Base-by-base conservation (phyloP, 345 rosid species). In the Euphorbia tirucalli region DNA sequence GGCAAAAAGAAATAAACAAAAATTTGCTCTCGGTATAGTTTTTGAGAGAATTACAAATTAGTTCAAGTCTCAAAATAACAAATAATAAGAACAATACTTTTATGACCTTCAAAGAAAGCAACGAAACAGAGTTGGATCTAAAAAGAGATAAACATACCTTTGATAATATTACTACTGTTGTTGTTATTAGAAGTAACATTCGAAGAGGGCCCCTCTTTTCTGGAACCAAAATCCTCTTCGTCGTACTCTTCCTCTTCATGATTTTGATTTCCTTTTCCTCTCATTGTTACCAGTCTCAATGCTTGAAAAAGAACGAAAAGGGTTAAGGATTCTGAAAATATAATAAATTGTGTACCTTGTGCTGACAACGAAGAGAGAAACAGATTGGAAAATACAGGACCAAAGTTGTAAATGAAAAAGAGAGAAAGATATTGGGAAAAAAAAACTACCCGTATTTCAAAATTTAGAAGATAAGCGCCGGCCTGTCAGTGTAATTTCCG, bases 201-300 rank as follows among this genome's bases (percentile, higher is more conserved):
- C 2, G 85, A 87, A 71, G 88, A 83, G 41, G 88, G 82, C 59
- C 87, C 89, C 52, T 87, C 89, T 28, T 82, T 90, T 73, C 84
- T 87, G 24, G 93, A 83, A 76, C 75, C 73, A 70, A 82, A 85
- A 5, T 91, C 98, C 0, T 88, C 97, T 54, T 90, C 97, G 22
- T 87, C 93, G 86, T 83, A 91, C 39, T 89, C 98, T 41, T 90
- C 97, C 56, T 84, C 96, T 59, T 87, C 96, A 54, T 64, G 78
- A 65, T 39, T 65, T 76, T 76, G 97, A 81, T 83, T 85, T 66
- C 80, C 86, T 68, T 89, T 87, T 14, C 84, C 90, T 85, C 97
- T 88, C 97, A 90, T 92, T 71, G 5, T n/a, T n/a, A 18, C 10
- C 21, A 7, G 35, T 61, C 73, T 69, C 15, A 19, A 15, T 21